A percentile compares a stretch with the other conserved stretches of the same genome.
These are phyloP conservation scores for Leptodermis oblonga DNA, from an alignment of 257 asterid genomes.

Conservation along the genomic window DNA sequence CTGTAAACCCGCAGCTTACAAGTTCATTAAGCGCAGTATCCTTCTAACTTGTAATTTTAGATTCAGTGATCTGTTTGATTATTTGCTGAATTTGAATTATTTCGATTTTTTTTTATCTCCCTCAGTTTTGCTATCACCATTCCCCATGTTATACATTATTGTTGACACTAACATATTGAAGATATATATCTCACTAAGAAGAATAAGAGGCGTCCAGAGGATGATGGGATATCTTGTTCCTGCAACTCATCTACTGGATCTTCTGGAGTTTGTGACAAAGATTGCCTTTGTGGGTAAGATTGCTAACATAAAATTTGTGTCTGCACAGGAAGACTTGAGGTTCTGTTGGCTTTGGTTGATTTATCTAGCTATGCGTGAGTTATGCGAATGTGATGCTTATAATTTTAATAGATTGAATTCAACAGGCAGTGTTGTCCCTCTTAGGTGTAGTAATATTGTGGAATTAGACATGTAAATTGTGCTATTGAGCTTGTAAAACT, in stretches of 20 bases:
- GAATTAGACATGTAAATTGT: not conserved
- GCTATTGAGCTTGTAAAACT: not conserved
- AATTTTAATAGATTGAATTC: not conserved
- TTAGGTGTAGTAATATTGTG: not conserved
- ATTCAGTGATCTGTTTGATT: not conserved
- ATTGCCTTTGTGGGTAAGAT: constrained; percentile 88
- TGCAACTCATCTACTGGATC: constrained; percentile 69
- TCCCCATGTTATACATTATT: not conserved
- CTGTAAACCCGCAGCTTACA: constrained; percentile 62
- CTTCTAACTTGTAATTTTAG: constrained; percentile 20
- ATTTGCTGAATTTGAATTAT: not conserved
- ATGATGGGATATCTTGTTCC: constrained; percentile 86
- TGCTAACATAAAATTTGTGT: constrained; percentile 14
- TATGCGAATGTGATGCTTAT: not conserved
- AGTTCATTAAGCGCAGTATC: constrained; percentile 89
- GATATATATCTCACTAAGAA: constrained; percentile 81
- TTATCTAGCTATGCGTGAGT: not conserved
- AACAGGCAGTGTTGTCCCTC: not conserved
- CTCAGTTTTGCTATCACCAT: not conserved
- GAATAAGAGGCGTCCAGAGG: constrained; percentile 71
- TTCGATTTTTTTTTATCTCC: not conserved
- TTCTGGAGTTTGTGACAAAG: constrained; percentile 70
- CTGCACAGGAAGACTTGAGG: not conserved
- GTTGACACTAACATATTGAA: constrained; percentile 36
- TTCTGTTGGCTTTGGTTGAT: not conserved